Percentiles rank a stretch among this genome's conserved stretches.
Conservation (phyloP, 345 rosid species). For the Linum tenue region DNA sequence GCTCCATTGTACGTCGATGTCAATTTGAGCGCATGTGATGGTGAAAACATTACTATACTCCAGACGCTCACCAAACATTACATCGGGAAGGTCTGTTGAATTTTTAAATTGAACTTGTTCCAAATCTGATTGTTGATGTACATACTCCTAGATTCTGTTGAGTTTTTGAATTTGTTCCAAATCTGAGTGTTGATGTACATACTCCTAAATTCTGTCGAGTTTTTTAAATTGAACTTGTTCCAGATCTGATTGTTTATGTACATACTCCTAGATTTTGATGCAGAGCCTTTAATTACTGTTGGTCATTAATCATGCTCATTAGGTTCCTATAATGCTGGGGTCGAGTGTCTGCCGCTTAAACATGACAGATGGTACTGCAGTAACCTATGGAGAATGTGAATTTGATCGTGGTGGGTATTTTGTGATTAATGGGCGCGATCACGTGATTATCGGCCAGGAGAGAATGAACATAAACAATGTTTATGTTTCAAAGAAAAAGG, state of each 20-base stretch:
- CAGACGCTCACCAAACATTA: conserved; percentile 89
- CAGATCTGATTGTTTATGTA: conserved; percentile 1
- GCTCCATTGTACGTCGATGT: conserved; percentile 96
- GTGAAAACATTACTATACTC: conserved; percentile 89
- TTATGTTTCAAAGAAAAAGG: conserved; percentile 91
- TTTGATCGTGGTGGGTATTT: conserved; percentile 98
- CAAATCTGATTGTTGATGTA: conserved; percentile 1
- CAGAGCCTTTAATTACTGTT: too few relatives aligned
- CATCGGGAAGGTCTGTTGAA: conserved; percentile 72
- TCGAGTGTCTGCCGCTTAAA: conserved; percentile 77
- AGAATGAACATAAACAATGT: conserved; percentile 99
- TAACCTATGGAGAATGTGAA: conserved; percentile 98
- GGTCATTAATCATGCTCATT: too few relatives aligned
- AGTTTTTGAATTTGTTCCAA: too few relatives aligned
- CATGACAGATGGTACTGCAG: conserved; percentile 93
- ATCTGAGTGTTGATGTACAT: too few relatives aligned
- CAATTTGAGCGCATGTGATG: conserved; percentile 81
- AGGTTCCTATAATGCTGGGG: conserved; percentile 99
- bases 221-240: conserved; percentile 1
- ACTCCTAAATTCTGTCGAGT: too few relatives aligned
- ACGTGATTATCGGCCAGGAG: conserved; percentile 95
- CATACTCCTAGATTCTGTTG: too few relatives aligned
- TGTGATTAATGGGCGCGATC: conserved; percentile 94
- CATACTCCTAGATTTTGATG: too few relatives aligned
- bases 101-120: conserved; percentile 1